Percentiles rank a stretch among this genome's conserved stretches.
Evolutionary conservation across 768 basidiomycete genomes (phyloP).

Genomic region (Mycena indigotica): DNA sequence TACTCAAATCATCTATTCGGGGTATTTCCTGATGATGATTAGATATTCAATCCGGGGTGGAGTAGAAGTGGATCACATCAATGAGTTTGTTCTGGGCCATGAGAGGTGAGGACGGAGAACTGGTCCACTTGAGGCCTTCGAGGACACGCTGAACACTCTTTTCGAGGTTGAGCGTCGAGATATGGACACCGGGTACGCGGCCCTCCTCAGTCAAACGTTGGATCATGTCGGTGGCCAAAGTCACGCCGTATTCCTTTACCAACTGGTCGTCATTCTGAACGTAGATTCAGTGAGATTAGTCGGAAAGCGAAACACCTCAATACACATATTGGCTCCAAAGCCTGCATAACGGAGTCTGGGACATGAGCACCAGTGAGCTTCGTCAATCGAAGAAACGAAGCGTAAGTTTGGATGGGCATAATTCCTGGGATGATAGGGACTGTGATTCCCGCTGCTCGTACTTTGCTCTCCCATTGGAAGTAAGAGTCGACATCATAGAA

Average conservation of each 20-base stretch:
- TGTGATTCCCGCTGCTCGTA: conserved; percentile 79
- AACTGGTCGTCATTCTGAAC: conserved; percentile 90
- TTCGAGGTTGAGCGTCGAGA: conserved; percentile 85
- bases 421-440: conserved; percentile 93
- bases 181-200: conserved; percentile 76
- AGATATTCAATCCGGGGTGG: conserved; percentile 1
- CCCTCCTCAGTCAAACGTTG: conserved; percentile 55
- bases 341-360: conserved; percentile 63
- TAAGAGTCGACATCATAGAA: conserved; percentile 96
- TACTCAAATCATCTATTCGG: conserved; percentile 44
- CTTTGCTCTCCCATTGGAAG: conserved; percentile 72
- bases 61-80: conserved; percentile 35
- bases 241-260: conserved; percentile 93
- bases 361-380: conserved; percentile 85
- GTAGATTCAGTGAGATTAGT: conserved; percentile 1
- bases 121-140: conserved; percentile 67
- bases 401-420: conserved; percentile 97
- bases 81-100: conserved; percentile 65
- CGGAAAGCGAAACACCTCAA: conserved; percentile 23
- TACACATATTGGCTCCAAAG: conserved; percentile 78
- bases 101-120: conserved; percentile 31
- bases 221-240: conserved; percentile 82
- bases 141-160: conserved; percentile 3
- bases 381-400: conserved; percentile 87
- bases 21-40: conserved; percentile 40